phyloP scores from a whole-genome alignment of 2,329 filamentous ascomycete genomes.

The Leptographium lundbergii region DNA sequence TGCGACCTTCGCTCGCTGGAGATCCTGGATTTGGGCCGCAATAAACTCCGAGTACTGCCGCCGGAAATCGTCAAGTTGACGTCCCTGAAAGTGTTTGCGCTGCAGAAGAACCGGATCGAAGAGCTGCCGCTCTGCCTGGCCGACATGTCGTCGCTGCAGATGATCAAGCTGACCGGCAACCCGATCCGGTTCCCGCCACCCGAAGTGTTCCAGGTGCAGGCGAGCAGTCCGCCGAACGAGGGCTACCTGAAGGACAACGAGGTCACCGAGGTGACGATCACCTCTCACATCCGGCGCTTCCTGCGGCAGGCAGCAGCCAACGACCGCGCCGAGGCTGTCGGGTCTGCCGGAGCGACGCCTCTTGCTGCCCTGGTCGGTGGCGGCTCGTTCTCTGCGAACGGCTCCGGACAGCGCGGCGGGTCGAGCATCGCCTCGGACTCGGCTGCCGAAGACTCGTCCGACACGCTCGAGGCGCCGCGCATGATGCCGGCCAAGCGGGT shows the following conservation, averaged over 20 bases:
- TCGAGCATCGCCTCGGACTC: slow-evolving; percentile 26
- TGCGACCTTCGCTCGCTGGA: slow-evolving; percentile 78
- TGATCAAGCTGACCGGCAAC: slow-evolving; percentile 83
- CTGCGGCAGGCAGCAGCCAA: slow-evolving; percentile 37
- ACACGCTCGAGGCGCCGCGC: slow-evolving; percentile 69
- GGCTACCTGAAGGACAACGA: slow-evolving; percentile 48
- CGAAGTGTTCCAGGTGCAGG: slow-evolving; percentile 50
- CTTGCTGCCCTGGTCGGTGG: background rate
- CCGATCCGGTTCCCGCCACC: slow-evolving; percentile 69
- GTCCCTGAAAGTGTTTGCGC: slow-evolving; percentile 77
- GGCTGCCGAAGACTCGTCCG: slow-evolving; percentile 50
- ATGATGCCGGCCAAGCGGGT: slow-evolving; percentile 45
- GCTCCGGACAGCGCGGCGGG: background rate
- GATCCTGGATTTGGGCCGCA: slow-evolving; percentile 84
- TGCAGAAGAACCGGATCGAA: slow-evolving; percentile 77
- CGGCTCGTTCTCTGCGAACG: background rate
- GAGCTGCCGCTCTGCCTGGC: slow-evolving; percentile 73
- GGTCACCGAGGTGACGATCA: slow-evolving; percentile 46
- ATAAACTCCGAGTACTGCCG: slow-evolving; percentile 67
- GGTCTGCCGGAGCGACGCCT: background rate
- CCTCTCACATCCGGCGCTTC: slow-evolving; percentile 49
- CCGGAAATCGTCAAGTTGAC: slow-evolving; percentile 68
- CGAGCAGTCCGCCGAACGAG: slow-evolving; percentile 42
- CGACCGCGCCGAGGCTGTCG: slow-evolving; percentile 26
- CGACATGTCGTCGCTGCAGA: slow-evolving; percentile 80